Conservation (phyloP, 768 basidiomycete species). For the Tricholoma terreum region DNA sequence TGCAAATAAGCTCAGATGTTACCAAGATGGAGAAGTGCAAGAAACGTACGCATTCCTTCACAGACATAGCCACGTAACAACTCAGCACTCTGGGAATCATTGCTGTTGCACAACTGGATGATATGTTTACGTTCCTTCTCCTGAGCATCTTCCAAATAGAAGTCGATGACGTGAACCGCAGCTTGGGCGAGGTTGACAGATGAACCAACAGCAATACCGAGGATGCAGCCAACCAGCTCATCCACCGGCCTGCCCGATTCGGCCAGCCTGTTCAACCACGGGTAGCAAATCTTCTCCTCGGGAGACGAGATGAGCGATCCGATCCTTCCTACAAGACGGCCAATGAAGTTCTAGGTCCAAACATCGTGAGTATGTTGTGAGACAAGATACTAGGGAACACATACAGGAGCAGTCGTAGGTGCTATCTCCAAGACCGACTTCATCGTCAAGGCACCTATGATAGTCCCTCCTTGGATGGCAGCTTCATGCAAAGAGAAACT, state of each 20-base stretch:
- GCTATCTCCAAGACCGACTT: conserved; percentile 25
- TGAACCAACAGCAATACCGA: conserved; percentile 46
- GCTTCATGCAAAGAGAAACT: conserved; percentile 28
- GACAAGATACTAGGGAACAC: conserved; percentile 4
- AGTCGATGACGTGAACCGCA: conserved; percentile 47
- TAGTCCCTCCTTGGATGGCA: conserved; percentile 26
- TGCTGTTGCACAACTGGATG: conserved; percentile 30
- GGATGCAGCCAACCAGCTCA: conserved; percentile 39
- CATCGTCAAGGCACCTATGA: conserved; percentile 31
- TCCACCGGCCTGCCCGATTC: conserved; percentile 35
- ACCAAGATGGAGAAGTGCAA: background rate
- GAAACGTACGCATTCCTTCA: conserved; percentile 49
- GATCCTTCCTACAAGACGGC: background rate
- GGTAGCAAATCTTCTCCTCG: conserved; percentile 31
- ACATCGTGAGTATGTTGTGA: background rate
- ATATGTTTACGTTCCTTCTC: conserved; percentile 39
- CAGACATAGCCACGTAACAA: conserved; percentile 46
- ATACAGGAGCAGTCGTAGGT: conserved; percentile 26
- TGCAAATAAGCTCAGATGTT: background rate
- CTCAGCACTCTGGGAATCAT: conserved; percentile 31
- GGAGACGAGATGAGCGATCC: conserved; percentile 8
- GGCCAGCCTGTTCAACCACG: conserved; percentile 38
- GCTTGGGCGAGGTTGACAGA: conserved; percentile 48
- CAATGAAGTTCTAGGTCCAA: conserved; percentile 7
- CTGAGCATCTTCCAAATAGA: conserved; percentile 46